Evolutionary conservation across 2,329 filamentous ascomycete genomes (phyloP).

Genomic region (Alternaria angustiovoidea): DNA sequence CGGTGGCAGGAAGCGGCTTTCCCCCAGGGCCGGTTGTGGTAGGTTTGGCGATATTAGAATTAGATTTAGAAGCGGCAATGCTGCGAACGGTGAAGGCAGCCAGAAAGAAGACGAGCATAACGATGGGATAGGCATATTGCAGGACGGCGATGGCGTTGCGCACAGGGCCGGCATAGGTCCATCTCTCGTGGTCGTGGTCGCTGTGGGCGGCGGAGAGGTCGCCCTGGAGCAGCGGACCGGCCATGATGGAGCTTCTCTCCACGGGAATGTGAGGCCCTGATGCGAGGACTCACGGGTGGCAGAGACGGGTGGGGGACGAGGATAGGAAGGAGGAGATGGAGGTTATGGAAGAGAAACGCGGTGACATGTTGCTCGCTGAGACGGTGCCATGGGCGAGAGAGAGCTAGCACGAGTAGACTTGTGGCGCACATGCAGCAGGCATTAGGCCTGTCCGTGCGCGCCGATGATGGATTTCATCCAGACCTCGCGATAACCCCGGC

Average conservation of each 20-base stretch:
- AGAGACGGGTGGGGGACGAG: slow-evolving; percentile 10
- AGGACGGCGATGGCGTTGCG: slow-evolving; percentile 46
- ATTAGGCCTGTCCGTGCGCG: slow-evolving; percentile 11
- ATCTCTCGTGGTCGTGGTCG: slow-evolving; percentile 25
- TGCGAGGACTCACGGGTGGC: slow-evolving; percentile 18
- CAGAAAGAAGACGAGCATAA: slow-evolving; percentile 71
- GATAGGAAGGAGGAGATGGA: slow-evolving; percentile 7
- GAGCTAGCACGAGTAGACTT: slow-evolving; percentile 13
- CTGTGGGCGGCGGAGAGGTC: slow-evolving; percentile 10
- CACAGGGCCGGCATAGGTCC: slow-evolving; percentile 30
- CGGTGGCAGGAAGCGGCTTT: slow-evolving; percentile 79
- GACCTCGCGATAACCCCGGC: slow-evolving; percentile 6
- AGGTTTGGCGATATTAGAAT: slow-evolving; percentile 56
- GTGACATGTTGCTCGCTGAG: slow-evolving; percentile 19
- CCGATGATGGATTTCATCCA: slow-evolving; percentile 16
- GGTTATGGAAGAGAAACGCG: slow-evolving; percentile 19
- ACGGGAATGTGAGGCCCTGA: slow-evolving; percentile 16
- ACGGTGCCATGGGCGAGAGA: slow-evolving; percentile 12
- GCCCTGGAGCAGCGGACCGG: slow-evolving; percentile 21
- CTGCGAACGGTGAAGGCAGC: slow-evolving; percentile 68
- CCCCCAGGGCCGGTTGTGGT: slow-evolving; percentile 80
- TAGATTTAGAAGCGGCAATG: slow-evolving; percentile 60
- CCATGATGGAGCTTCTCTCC: slow-evolving; percentile 31
- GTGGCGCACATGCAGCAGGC: slow-evolving; percentile 19
- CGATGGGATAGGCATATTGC: slow-evolving; percentile 69